Percentiles rank a stretch among this genome's conserved stretches.
These are phyloP conservation scores for Decorospora gaudefroyi DNA, from an alignment of 2,329 filamentous ascomycete genomes.

Conservation along the genomic window DNA sequence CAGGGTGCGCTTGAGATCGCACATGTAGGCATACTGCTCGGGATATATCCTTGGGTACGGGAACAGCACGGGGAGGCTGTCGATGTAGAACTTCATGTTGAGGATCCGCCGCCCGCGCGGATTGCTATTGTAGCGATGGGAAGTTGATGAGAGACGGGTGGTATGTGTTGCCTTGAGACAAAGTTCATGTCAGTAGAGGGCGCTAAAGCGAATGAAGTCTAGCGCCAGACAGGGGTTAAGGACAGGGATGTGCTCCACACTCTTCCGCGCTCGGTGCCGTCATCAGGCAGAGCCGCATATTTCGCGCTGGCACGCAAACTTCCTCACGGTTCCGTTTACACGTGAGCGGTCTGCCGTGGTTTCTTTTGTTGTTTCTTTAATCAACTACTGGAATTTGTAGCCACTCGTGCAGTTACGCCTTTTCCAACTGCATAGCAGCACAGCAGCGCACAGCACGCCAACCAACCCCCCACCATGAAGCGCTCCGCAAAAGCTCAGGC, in stretches of 20 bases:
- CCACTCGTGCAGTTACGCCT: too few relatives aligned
- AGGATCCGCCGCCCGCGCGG: slow-evolving; percentile 23
- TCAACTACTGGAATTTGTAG: too few relatives aligned
- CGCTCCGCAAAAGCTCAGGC: slow-evolving; percentile 65
- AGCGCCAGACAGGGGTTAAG: too few relatives aligned
- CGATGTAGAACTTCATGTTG: slow-evolving; percentile 79
- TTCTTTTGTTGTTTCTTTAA: slow-evolving; percentile 4
- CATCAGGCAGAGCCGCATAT: slow-evolving; percentile 26
- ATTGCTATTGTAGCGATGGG: slow-evolving; percentile 25
- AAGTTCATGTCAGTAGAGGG: slow-evolving; percentile 8
- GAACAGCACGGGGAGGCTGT: slow-evolving; percentile 72
- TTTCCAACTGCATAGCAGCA: too few relatives aligned
- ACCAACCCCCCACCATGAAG: slow-evolving; percentile 58
- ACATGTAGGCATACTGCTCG: slow-evolving; percentile 69
- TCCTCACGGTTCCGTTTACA: background rate
- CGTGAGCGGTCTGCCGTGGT: slow-evolving; percentile 2
- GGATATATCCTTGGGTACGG: slow-evolving; percentile 77
- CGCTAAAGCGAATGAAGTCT: slow-evolving; percentile 7
- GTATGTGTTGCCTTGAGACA: slow-evolving; percentile 16
- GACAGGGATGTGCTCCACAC: slow-evolving; percentile 19
- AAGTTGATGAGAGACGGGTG: slow-evolving; percentile 15
- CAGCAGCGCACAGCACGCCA: too few relatives aligned
- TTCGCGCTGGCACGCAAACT: slow-evolving; percentile 8
- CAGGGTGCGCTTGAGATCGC: slow-evolving; percentile 83
- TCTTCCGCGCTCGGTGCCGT: slow-evolving; percentile 24